Evolutionary conservation across 176 grass and related monocot species (phyloP), one percentile per base, ranked within the genome.

Genomic region (Aegilops bicornis): DNA sequence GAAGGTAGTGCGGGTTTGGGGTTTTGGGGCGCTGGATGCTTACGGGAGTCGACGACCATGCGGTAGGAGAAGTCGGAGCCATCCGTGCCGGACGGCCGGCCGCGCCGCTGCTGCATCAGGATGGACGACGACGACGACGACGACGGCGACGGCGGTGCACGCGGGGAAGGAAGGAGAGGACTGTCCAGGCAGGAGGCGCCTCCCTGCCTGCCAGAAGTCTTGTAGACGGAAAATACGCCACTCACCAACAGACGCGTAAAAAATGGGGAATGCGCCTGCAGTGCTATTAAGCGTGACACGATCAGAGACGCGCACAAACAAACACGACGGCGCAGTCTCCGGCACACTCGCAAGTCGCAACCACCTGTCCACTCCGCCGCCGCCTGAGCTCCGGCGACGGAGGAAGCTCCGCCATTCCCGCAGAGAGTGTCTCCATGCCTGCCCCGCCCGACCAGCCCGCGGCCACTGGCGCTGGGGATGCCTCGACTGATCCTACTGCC

Each of bases 1-100:
- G 40, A 67, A 29, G 1, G 14, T 48, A 76, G 25, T 30, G 43
- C 25, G 25, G 40, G 7, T 78, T 80, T 31, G 35, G 80, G 64
- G 32, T 6, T 40, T 77, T 48, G 29, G 37, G 16, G 64, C 54
- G 10, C 42, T 19, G 27, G 82, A 19, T 42, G 77, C 89, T 85
- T 91, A 99, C 94, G 88, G 61, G 97, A 96, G 60, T 96, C 94
- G n/a, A 99, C 94, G 76, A 99, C 88, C 97, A 96, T 99, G 67
- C 94, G 92, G 89, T 92, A 99, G 24, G 97, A 96, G 80, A 90
- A 96, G 89, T 99, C 92, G 14, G 89, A 99, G 69, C 94, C 97
- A 24, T 99, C 94, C 11, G 92, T 99, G 69, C 97, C 92, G 11
- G 89, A 91, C 1, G 94, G 97, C 32, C 90, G 87, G 50, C 90